Conservation (phyloP, 148 eudicot species). For the Vaccinium vitisidaea region DNA sequence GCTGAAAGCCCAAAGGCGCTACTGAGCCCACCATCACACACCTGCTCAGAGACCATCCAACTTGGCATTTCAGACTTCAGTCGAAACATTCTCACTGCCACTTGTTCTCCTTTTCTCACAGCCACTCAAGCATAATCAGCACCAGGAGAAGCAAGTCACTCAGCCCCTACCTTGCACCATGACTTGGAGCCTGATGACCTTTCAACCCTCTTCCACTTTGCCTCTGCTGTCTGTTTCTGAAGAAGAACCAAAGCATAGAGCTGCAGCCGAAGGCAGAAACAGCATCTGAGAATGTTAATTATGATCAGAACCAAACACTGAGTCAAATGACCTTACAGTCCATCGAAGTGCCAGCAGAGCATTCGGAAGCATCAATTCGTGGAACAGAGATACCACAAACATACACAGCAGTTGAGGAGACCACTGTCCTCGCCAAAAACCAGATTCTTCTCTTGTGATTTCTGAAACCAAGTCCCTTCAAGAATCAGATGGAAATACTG, state of each 20-base stretch:
- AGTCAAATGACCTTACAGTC: conserved; percentile 11
- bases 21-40: neutral
- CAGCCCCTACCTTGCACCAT: neutral
- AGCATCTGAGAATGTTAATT: neutral
- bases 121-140: conserved; percentile 15
- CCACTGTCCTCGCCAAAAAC: neutral
- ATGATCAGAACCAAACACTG: neutral
- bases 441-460: conserved; percentile 1
- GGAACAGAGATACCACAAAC: neutral
- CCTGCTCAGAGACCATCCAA: conserved; percentile 17
- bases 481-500: neutral
- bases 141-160: neutral
- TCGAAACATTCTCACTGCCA: neutral
- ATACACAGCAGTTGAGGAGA: neutral
- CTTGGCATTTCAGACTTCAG: neutral
- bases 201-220: conserved; percentile 3
- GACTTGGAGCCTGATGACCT: neutral
- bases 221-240: neutral
- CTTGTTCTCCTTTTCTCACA: neutral
- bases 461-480: neutral
- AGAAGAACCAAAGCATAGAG: conserved; percentile 9
- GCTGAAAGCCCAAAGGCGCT: neutral
- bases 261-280: neutral
- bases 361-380: conserved; percentile 11
- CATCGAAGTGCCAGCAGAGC: neutral